Evolutionary conservation across 106 monocot species (phyloP).

Genomic region (Agapanthus africanus): DNA sequence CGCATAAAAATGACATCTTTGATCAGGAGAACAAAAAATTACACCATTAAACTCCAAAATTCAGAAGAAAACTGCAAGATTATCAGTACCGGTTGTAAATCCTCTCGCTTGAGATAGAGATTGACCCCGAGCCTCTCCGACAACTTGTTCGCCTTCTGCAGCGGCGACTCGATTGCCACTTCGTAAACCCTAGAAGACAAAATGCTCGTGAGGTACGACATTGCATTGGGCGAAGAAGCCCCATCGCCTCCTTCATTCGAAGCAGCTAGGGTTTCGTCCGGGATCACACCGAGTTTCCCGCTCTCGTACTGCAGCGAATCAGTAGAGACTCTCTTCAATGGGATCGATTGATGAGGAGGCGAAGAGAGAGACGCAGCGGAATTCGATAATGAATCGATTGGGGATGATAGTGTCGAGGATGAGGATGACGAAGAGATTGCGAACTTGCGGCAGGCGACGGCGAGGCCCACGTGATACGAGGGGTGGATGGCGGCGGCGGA

Average conservation of each 20-base stretch:
- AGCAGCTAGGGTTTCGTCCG: conserved; percentile 22
- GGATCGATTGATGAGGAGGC: neutral
- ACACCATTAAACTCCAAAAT: too few species aligned
- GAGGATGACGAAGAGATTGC: conserved; percentile 10
- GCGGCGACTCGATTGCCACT: conserved; percentile 81
- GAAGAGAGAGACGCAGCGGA: neutral
- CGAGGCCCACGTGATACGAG: neutral
- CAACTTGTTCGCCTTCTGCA: conserved; percentile 63
- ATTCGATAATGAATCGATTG: neutral
- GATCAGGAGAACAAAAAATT: too few species aligned
- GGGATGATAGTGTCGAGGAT: neutral
- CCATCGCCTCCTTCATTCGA: neutral
- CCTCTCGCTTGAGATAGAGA: conserved; percentile 79
- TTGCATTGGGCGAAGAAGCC: conserved; percentile 18
- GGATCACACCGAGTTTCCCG: conserved; percentile 53
- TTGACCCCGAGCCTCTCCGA: conserved; percentile 57
- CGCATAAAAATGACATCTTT: too few species aligned
- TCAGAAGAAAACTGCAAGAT: too few species aligned
- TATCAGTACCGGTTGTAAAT: conserved; percentile 4
- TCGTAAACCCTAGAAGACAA: conserved; percentile 80
- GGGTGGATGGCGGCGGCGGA: neutral
- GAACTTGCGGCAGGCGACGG: conserved; percentile 12
- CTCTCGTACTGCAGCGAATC: conserved; percentile 76
- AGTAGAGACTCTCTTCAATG: conserved; percentile 26
- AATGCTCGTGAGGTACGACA: conserved; percentile 62